Percentiles rank a stretch among this genome's conserved stretches.
These are phyloP conservation scores for Penicillium steckii DNA, from an alignment of 495 filamentous ascomycete species.

Conservation along the genomic window DNA sequence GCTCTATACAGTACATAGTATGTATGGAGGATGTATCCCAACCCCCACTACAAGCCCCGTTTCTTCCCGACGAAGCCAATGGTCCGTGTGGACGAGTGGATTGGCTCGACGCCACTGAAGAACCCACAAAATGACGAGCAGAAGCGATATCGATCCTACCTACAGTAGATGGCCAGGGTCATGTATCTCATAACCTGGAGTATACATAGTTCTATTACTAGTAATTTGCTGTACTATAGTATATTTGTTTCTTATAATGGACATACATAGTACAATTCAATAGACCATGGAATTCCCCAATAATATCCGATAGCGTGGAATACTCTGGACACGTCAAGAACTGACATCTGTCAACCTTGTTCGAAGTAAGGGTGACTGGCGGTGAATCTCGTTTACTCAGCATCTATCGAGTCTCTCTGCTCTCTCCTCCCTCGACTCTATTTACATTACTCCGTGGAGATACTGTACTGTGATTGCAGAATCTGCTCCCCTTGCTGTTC, in stretches of 20 bases:
- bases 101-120: background rate
- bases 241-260: background rate
- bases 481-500: constrained; percentile 6
- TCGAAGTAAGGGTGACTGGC: constrained; percentile 1
- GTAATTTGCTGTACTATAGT: too few species aligned
- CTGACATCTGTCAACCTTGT: constrained; percentile 19
- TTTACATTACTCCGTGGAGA: too few species aligned
- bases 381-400: constrained; percentile 2
- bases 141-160: background rate
- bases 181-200: too few species aligned
- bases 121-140: background rate
- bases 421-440: too few species aligned
- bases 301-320: background rate
- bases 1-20: too few species aligned
- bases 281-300: background rate
- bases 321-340: constrained; percentile 4
- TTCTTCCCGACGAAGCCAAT: constrained; percentile 13
- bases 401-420: too few species aligned
- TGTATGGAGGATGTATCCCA: too few species aligned
- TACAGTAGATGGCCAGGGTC: background rate
- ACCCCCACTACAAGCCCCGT: constrained; percentile 7
- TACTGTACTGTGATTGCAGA: too few species aligned
- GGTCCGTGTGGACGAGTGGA: background rate
- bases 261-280: background rate
- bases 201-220: too few species aligned